A percentile compares a stretch with the other conserved stretches of the same genome.
Evolutionary conservation across 495 filamentous ascomycete species (phyloP).

Genomic region (Oidiodendron maius): DNA sequence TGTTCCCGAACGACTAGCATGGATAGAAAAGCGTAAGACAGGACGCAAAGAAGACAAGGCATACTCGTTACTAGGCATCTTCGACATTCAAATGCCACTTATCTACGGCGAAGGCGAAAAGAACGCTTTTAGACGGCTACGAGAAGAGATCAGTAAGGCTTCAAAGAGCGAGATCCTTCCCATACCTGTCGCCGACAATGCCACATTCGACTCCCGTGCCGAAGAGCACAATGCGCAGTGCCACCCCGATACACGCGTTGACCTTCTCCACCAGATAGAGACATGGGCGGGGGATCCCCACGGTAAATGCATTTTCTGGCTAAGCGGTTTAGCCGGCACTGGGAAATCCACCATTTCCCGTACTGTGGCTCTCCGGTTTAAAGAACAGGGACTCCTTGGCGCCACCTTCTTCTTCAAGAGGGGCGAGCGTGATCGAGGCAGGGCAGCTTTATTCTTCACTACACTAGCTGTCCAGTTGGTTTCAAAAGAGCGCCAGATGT

Average conservation of each 20-base stretch:
- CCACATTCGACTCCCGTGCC: slow-evolving; percentile 24
- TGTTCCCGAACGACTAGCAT: too few species aligned
- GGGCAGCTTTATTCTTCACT: slow-evolving; percentile 8
- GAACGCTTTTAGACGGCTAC: too few species aligned
- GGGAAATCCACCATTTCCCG: slow-evolving; percentile 39
- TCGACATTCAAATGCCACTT: too few species aligned
- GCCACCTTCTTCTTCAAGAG: slow-evolving; percentile 23
- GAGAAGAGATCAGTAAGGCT: too few species aligned
- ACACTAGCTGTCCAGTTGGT: slow-evolving; percentile 7
- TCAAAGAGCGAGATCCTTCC: too few species aligned
- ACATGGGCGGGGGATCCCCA: slow-evolving; percentile 9
- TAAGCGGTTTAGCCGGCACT: too few species aligned
- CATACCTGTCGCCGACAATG: too few species aligned
- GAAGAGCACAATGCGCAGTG: slow-evolving; percentile 24
- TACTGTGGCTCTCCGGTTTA: slow-evolving; percentile 28
- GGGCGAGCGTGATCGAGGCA: slow-evolving; percentile 5
- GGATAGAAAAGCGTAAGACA: too few species aligned
- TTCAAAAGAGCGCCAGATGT: background rate
- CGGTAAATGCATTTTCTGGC: slow-evolving; percentile 31
- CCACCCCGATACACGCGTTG: slow-evolving; percentile 22
- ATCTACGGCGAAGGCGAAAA: too few species aligned
- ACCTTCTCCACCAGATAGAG: slow-evolving; percentile 21
- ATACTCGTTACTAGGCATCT: too few species aligned
- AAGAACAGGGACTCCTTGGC: slow-evolving; percentile 18
- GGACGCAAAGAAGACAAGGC: too few species aligned